Conservation (phyloP, 2,329 filamentous ascomycete species). For the Penicillium expansum region DNA sequence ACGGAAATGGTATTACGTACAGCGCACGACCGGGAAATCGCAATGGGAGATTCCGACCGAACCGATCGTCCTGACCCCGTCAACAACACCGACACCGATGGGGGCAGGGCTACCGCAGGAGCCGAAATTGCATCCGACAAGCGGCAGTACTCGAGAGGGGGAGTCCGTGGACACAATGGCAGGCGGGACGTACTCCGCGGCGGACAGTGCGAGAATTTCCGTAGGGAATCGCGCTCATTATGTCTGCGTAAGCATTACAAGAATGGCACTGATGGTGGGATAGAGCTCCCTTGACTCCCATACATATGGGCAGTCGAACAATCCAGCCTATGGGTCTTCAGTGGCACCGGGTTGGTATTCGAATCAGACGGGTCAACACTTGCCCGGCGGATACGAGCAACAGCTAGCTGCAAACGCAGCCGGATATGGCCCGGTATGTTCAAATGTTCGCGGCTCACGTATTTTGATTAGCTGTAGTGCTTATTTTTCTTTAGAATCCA, state of each 20-base stretch:
- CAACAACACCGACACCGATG: constrained; percentile 30
- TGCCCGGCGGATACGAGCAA: constrained; percentile 4
- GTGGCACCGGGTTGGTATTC: constrained; percentile 18
- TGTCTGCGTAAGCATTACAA: constrained; percentile 18
- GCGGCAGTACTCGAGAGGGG: constrained; percentile 17
- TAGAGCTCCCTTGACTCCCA: constrained; percentile 26
- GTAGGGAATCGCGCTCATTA: constrained; percentile 28
- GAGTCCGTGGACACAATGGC: constrained; percentile 10
- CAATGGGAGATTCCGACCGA: constrained; percentile 44
- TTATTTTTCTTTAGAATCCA: neutral
- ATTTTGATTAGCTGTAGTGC: neutral
- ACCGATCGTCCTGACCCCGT: constrained; percentile 38
- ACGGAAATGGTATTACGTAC: constrained; percentile 42
- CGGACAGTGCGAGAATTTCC: constrained; percentile 24
- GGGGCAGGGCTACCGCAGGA: constrained; percentile 28
- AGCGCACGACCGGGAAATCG: constrained; percentile 39
- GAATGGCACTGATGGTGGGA: constrained; percentile 27
- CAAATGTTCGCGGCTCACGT: neutral
- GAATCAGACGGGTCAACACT: constrained; percentile 14
- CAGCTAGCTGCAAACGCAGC: neutral
- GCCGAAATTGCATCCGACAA: constrained; percentile 26
- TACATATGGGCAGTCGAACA: constrained; percentile 13
- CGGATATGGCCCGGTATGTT: constrained; percentile 9
- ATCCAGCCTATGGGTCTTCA: constrained; percentile 15
- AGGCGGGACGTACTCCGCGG: constrained; percentile 16